These are phyloP conservation scores for Lecanicillium sp. DNA, from an alignment of 2,329 filamentous ascomycete species.

Conservation along the genomic window DNA sequence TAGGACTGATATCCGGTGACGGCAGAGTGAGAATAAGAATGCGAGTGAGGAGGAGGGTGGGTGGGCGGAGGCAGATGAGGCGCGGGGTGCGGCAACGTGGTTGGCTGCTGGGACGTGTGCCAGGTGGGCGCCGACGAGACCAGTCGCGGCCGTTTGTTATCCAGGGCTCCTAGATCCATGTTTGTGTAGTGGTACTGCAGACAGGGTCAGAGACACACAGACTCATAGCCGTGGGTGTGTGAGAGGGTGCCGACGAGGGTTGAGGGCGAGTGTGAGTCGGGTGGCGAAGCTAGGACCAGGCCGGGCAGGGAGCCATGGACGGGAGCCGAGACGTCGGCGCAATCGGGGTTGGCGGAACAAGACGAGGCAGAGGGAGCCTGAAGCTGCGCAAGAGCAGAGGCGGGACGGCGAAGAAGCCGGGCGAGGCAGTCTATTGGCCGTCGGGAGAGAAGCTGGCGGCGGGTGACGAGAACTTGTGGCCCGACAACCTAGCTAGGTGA, in stretches of 20 bases:
- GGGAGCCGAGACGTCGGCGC: constrained; percentile 9
- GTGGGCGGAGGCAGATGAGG: constrained; percentile 30
- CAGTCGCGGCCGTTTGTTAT: constrained; percentile 48
- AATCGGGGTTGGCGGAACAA: background rate
- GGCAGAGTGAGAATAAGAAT: constrained; percentile 15
- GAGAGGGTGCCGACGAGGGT: no score
- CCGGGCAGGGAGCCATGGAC: constrained; percentile 14
- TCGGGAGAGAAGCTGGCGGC: no score
- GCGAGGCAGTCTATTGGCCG: constrained; percentile 5
- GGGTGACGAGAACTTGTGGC: constrained; percentile 2
- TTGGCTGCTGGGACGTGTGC: constrained; percentile 26
- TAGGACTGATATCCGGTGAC: constrained; percentile 21
- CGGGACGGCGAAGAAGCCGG: constrained; percentile 6
- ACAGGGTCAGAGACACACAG: constrained; percentile 13
- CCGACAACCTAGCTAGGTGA: constrained; percentile 5
- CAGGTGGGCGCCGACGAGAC: constrained; percentile 36
- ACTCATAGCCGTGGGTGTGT: constrained; percentile 13
- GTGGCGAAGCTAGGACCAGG: constrained; percentile 13
- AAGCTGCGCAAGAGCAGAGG: background rate
- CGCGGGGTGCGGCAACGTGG: constrained; percentile 15
- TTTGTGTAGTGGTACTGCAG: constrained; percentile 30
- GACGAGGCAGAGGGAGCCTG: background rate
- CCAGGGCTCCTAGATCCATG: constrained; percentile 49
- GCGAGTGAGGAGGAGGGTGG: constrained; percentile 39
- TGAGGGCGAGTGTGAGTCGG: no score